Percentiles rank a stretch among this genome's conserved stretches.
Evolutionary conservation across 306 rosid genomes (phyloP).

Genomic region (Cicer pinnatifidum): DNA sequence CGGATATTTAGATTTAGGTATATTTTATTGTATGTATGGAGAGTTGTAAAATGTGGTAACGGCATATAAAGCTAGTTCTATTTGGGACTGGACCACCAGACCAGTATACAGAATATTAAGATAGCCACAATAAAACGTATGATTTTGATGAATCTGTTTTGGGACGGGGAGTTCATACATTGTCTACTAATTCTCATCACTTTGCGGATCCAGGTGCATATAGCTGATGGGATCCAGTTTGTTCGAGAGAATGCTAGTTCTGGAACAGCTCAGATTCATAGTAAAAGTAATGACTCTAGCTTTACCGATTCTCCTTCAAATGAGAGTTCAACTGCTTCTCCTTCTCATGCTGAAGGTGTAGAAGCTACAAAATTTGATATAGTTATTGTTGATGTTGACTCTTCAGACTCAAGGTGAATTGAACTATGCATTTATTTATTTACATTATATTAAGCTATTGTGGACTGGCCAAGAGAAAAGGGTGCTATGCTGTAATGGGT

Average conservation of each 20-base stretch:
- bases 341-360: conserved; percentile 46
- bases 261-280: conserved; percentile 39
- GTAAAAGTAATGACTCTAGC: conserved; percentile 32
- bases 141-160: conserved; percentile 37
- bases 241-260: conserved; percentile 53
- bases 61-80: neutral
- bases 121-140: neutral
- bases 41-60: conserved; percentile 25
- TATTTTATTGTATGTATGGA: conserved; percentile 10
- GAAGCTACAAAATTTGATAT: conserved; percentile 66
- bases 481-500: conserved; percentile 8
- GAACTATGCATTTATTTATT: conserved; percentile 33
- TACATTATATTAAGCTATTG: conserved; percentile 18
- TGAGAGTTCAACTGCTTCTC: conserved; percentile 46
- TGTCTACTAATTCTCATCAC: conserved; percentile 25
- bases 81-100: neutral
- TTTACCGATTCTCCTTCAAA: conserved; percentile 39
- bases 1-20: conserved; percentile 5
- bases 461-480: neutral
- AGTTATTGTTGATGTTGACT: conserved; percentile 85
- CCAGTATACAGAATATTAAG: neutral
- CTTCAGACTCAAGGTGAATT: conserved; percentile 84
- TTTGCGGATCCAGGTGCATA: conserved; percentile 71
- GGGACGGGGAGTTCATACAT: conserved; percentile 12
- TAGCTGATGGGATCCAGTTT: conserved; percentile 89